Base-by-base conservation (phyloP, 257 asterid genomes). In the Coffea canephora region DNA sequence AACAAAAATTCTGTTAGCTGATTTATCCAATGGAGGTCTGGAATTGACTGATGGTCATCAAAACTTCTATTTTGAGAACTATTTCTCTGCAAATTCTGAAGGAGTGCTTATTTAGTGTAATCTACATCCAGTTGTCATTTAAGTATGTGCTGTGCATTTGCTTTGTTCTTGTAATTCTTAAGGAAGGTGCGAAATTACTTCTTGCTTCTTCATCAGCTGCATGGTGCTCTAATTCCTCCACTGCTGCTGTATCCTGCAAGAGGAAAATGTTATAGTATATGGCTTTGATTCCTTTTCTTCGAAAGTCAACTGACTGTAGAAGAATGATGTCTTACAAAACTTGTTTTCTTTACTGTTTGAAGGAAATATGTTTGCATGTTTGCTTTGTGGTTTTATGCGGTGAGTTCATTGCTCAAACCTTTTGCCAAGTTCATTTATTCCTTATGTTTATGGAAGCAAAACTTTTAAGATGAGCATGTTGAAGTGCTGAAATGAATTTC, bases 221-320 rank as follows among this genome's bases (percentile, higher is more conserved):
- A 67, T 50, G 77, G 81, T 85, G 86, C 82, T 85, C 87, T 81
- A 83, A 82, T 76, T 66, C 95, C 81, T 79, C 89, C 48, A 77
- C 61, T 81, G 81, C 77, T 66, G 74, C 31, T 21, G 39, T 65
- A 66, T 21, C 95, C 97, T 92, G 91, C 82, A 79, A 52, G 79
- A 77, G 59, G 77, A 34, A 45, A 74, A 31, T 52, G 23, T 3
- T 15, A 80, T 77, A 10, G 54, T 75, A 48, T 49, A 50, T 10
- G n/a, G 39, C 54, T 23, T 46, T 18, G 18, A 72, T 31, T 27
- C 6, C 41, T 48, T 72, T n/a, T 23, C 55, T 59, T 23, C 31
- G 43, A 57, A 73, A 73, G 41, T 52, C 77, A 67, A 34, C 41
- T 15, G 34, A 62, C 67, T 36, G 65, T 34, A 27, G n/a, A 48